Base-by-base conservation (phyloP, 768 basidiomycete genomes). In the Trametes villosa region DNA sequence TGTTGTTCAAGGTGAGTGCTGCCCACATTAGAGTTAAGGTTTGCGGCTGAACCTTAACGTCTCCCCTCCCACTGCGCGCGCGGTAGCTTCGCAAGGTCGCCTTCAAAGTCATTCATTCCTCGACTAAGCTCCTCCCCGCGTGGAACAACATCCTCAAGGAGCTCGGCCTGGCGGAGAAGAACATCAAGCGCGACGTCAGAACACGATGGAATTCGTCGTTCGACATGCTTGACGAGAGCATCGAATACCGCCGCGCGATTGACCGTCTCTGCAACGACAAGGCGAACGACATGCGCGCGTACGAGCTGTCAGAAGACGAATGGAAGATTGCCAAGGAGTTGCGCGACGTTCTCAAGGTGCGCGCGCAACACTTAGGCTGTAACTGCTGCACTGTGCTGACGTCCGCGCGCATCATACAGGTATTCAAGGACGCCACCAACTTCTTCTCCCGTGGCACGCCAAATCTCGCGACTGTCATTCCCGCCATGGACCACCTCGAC, bases 51-150 rank as follows among this genome's bases (percentile, higher is more conserved):
- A n/a, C n/a, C n/a, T n/a, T n/a, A n/a, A n/a, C n/a, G n/a, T n/a
- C n/a, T n/a, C n/a, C n/a, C n/a, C n/a, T n/a, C n/a, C n/a, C n/a
- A n/a, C n/a, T n/a, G n/a, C n/a, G n/a, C n/a, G n/a, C n/a, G n/a
- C 38, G 47, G 22, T 36, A 59, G 44, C 24, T 49, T 9, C 27
- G 29, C 2, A 20, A 9, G 15, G 34, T 70, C 17, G 49, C 67
- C 1, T 74, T 42, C 60, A 53, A 62, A 47, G 61, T 57, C 47
- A n/a, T 45, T 13, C 57, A 75, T 22, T 76, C 72, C 0, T 65
- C 68, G 0, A 78, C 71, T 1, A 68, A 66, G 13, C 51, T 71
- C 33, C 68, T 78, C 0, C 76, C 75, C 0, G 30, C 44, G 15
- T 61, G 59, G 59, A 24, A 50, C 4, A 17, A 17, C 4, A 34